These are phyloP conservation scores for Neurospora tetraspora DNA, from an alignment of 495 filamentous ascomycete species.

Conservation along the genomic window DNA sequence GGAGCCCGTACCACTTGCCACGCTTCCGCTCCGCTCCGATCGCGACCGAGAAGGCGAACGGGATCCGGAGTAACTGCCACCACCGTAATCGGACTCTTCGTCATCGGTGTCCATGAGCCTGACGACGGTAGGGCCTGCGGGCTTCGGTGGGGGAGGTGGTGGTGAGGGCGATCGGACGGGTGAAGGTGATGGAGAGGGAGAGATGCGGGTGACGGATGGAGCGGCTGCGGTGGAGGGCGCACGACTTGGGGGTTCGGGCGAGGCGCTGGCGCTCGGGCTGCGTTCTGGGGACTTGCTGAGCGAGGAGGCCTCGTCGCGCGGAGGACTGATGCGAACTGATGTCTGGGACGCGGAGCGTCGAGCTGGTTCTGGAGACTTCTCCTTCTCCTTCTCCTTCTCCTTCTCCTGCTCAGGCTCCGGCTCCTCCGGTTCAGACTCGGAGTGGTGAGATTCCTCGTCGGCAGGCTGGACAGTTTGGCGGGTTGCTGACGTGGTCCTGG, in stretches of 20 bases:
- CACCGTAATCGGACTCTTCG: constrained; percentile 5
- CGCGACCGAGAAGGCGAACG: background rate
- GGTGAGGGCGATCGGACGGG: background rate
- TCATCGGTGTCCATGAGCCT: constrained; percentile 16
- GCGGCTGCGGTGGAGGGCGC: background rate
- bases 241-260: constrained; percentile 1
- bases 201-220: background rate
- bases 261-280: background rate
- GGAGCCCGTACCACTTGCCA: background rate
- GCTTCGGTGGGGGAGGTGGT: constrained; percentile 2
- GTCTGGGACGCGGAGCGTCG: background rate
- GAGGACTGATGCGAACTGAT: background rate
- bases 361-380: background rate
- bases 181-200: background rate
- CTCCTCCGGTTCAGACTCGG: background rate
- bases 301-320: background rate
- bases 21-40: background rate
- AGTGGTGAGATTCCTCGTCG: background rate
- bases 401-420: background rate
- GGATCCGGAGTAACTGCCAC: background rate
- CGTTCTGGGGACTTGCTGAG: background rate
- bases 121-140: constrained; percentile 20
- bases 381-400: background rate
- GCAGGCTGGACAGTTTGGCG: background rate
- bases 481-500: constrained; percentile 2